Conservation (phyloP, 306 rosid species). For the Sphenostylis stenocarpa region DNA sequence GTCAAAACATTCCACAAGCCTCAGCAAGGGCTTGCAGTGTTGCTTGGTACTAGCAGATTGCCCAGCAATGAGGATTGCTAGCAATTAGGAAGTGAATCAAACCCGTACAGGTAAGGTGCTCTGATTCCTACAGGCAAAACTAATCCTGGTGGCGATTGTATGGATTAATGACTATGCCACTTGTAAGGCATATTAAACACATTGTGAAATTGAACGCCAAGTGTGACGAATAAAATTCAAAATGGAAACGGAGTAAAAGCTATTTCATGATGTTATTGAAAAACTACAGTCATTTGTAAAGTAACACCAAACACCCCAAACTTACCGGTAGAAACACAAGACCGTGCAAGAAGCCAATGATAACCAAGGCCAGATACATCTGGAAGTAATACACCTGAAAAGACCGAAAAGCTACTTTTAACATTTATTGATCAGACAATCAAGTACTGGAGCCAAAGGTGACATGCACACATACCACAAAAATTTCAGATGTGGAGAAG, state of each 20-base stretch:
- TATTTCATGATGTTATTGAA: background rate
- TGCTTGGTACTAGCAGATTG: background rate
- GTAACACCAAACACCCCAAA: conserved; percentile 26
- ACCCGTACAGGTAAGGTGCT: background rate
- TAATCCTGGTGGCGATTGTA: background rate
- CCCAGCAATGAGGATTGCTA: background rate
- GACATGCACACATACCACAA: conserved; percentile 71
- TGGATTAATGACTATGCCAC: background rate
- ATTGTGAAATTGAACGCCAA: background rate
- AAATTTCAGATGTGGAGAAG: conserved; percentile 89
- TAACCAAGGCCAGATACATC: conserved; percentile 93
- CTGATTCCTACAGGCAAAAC: background rate
- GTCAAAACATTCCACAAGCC: conserved; percentile 20
- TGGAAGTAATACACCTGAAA: conserved; percentile 94
- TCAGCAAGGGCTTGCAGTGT: background rate
- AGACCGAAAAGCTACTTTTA: conserved; percentile 33
- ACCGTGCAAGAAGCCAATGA: conserved; percentile 95
- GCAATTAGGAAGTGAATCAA: background rate
- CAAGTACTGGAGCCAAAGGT: conserved; percentile 24
- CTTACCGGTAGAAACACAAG: conserved; percentile 95
- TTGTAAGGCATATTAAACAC: background rate
- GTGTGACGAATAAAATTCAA: conserved; percentile 13
- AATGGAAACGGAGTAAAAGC: conserved; percentile 12
- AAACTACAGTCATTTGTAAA: conserved; percentile 16
- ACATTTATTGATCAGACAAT: conserved; percentile 9